Evolutionary conservation across 2,329 filamentous ascomycete genomes (phyloP).

Genomic region (Onygenales sp.): DNA sequence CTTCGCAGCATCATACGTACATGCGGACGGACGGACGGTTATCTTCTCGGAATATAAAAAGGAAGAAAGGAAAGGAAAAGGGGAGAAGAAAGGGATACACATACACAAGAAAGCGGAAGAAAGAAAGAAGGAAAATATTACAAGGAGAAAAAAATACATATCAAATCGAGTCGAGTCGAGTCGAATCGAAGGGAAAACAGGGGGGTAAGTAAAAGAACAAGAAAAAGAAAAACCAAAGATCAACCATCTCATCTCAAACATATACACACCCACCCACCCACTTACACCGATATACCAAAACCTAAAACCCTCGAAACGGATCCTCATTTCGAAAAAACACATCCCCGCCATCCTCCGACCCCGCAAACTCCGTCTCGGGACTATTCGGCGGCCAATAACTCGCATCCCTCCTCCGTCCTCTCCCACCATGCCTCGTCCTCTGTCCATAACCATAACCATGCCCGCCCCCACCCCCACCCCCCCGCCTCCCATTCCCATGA

Average conservation of each 20-base stretch:
- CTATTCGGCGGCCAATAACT: conserved; percentile 25
- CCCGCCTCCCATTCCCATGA: conserved; percentile 5
- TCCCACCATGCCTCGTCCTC: conserved; percentile 15
- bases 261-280: neutral
- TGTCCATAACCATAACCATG: conserved; percentile 4
- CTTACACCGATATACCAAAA: neutral
- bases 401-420: conserved; percentile 18
- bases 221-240: neutral
- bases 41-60: neutral
- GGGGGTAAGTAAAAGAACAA: conserved; percentile 2
- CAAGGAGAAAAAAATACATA: neutral
- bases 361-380: conserved; percentile 26
- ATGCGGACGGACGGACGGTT: no score
- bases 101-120: neutral
- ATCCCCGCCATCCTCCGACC: conserved; percentile 28
- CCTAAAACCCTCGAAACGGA: conserved; percentile 38
- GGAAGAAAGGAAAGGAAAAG: neutral
- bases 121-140: neutral
- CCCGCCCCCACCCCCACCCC: neutral
- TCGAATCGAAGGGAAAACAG: neutral
- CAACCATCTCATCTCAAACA: neutral
- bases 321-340: conserved; percentile 32
- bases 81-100: neutral
- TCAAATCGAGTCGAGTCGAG: neutral
- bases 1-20: no score